Base-by-base conservation (phyloP, 2,329 filamentous ascomycete genomes). In the Colletotrichum sp. region DNA sequence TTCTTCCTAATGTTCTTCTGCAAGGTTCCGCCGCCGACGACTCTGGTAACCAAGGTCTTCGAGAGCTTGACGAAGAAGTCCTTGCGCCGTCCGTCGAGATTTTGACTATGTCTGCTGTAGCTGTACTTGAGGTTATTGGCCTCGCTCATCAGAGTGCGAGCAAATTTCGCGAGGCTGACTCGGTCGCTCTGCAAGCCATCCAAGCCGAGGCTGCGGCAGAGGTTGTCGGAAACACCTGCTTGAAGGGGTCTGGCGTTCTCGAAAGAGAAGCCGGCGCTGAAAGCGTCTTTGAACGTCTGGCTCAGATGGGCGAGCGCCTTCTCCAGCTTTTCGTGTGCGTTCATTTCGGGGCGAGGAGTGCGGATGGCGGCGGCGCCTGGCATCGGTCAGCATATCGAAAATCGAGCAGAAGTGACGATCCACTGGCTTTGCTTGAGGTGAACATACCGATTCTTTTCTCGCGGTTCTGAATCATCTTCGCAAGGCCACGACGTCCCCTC, bases 341-440 rank as follows among this genome's bases (percentile, higher is more conserved):
- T 48, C 43, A 48, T 22, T n/a, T 22, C 43, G 6, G n/a, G n/a
- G n/a, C n/a, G 43, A 48, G 43, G 10, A 48, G 43, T 48, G 0
- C 43, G 43, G 10, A 22, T 22, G 10, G n/a, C 43, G 1, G 43
- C 43, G n/a, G 43, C 43, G n/a, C 43, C 43, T 48, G n/a, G 0
- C 3, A 48, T 13, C n/a, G n/a, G n/a, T 48, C n/a, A 48, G n/a
- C n/a, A 22, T 22, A 0, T 22, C 6, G 0, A 48, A 48, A 48
- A 13, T 22, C 0, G 1, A 48, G n/a, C 10, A 22, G 43, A 48
- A 22, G 0, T 48, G 3, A 22, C 0, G 10, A 0, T 22, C 6
- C 43, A 10, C 43, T 48, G n/a, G 43, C 2, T 48, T 48, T 48
- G 3, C n/a, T 48, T 48, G 43, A 48, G n/a, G 6, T 22, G 12